Evolutionary conservation across 1,139 yeast species (phyloP).

Genomic region (Pichia sp.): DNA sequence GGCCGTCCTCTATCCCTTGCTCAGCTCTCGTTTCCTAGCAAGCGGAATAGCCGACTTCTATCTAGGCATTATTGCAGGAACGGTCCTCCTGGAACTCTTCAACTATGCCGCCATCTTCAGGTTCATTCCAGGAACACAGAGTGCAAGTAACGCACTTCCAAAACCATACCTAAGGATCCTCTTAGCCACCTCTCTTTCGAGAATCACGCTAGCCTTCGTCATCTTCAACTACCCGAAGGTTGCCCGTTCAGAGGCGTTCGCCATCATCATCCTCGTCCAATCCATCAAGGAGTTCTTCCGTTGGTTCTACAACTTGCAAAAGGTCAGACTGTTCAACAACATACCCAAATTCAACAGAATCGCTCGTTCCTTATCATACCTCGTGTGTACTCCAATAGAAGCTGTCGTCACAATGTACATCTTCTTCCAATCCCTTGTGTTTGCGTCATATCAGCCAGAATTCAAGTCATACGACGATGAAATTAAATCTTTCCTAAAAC

Average conservation of each 20-base stretch:
- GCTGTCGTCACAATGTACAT: background rate
- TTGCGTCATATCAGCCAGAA: constrained; percentile 3
- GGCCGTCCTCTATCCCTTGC: constrained; percentile 12
- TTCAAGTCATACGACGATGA: constrained; percentile 1
- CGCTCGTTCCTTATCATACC: background rate
- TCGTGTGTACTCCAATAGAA: constrained; percentile 8
- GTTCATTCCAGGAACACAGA: constrained; percentile 6
- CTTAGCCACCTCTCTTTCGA: background rate
- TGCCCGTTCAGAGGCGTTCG: constrained; percentile 3
- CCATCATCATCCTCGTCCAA: constrained; percentile 8
- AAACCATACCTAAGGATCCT: constrained; percentile 1
- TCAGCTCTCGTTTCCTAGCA: constrained; percentile 15
- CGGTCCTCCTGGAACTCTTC: constrained; percentile 4
- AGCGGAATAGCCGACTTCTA: constrained; percentile 19
- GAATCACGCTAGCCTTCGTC: background rate
- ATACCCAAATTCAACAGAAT: background rate
- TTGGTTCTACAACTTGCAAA: constrained; percentile 15
- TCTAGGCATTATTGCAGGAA: constrained; percentile 4
- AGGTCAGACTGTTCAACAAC: constrained; percentile 12
- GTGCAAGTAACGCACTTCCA: background rate
- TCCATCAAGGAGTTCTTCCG: constrained; percentile 10
- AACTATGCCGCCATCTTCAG: constrained; percentile 8
- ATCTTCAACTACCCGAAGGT: constrained; percentile 12
- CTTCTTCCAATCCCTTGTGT: constrained; percentile 10
- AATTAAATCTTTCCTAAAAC: constrained; percentile 8